Evolutionary conservation across 106 monocot genomes (phyloP), one percentile per base, ranked within the genome.

Genomic region (Dioscorea zingiberensis): DNA sequence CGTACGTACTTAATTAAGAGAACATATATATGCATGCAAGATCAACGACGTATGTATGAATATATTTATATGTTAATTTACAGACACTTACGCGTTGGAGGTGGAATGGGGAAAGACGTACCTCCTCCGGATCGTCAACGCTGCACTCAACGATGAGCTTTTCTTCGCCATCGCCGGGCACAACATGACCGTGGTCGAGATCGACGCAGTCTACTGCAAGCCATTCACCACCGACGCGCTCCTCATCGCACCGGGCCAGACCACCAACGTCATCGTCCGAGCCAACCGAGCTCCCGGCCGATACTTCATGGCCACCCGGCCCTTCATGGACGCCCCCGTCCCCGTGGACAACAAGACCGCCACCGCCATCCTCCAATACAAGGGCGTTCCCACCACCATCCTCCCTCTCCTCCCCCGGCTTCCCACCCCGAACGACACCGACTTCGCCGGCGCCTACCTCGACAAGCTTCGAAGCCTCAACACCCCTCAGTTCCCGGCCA

Each of bases 121-220:
- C 69, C 68, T 84, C 21, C 79, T 84, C 59, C 71, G 84, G 2
- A 46, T 84, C 24, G 73, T 84, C 71, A 84, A 84, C 71, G 79
- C 84, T 48, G 84, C 84, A 27, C 84, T 84, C 72, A 84, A 84
- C 49, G 76, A 79, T 21, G 84, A 84, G 65, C 76, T 80, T 64
- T 85, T 85, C 76, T 85, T 85, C 84, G 45, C 70, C 61, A 74
- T 85, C 49, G 84, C 80, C 48, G 66, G 66, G 10, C 77, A 78
- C 45, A 66, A 13, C 54, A 49, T 78, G 71, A 78, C 77, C 5
- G 71, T 78, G 17, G 77, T 78, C 11, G 77, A 78, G 67, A 72
- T 78, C 26, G 77, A 78, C 54, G 77, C 66, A 0, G 66, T 67
- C 15, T 78, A 78, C 71, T 48, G 24, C 57, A 78, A 78, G 44